A percentile compares a stretch with the other conserved stretches of the same genome.
Evolutionary conservation across 2,329 filamentous ascomycete genomes (phyloP).

Genomic region (Fusarium sp.): DNA sequence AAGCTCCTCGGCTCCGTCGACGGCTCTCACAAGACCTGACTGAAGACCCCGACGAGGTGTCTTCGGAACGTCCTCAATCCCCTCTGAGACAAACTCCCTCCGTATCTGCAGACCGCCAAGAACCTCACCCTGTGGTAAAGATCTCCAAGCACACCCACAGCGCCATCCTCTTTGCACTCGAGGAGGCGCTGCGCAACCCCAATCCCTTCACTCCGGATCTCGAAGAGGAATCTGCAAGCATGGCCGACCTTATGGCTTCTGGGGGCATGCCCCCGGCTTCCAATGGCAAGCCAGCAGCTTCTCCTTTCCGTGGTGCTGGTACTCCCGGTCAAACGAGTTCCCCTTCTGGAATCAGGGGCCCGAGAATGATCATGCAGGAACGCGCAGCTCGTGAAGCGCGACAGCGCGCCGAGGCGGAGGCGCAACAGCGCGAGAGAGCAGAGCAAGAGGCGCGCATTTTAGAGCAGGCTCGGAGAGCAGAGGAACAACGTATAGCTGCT

Average conservation of each 20-base stretch:
- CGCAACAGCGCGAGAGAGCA: slow-evolving; percentile 66
- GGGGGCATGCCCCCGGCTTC: slow-evolving; percentile 65
- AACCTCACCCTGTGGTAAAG: slow-evolving; percentile 63
- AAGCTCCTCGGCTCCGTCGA: slow-evolving; percentile 45
- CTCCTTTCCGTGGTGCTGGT: slow-evolving; percentile 58
- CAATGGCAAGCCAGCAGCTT: slow-evolving; percentile 64
- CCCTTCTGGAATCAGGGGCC: slow-evolving; percentile 78
- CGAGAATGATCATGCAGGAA: slow-evolving; percentile 91
- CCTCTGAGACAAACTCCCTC: slow-evolving; percentile 44
- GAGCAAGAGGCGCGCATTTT: slow-evolving; percentile 66
- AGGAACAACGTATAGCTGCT: slow-evolving; percentile 67
- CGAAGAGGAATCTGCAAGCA: slow-evolving; percentile 88
- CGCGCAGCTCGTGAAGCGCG: slow-evolving; percentile 80
- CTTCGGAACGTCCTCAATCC: slow-evolving; percentile 48
- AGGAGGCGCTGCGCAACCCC: slow-evolving; percentile 87
- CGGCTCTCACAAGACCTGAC: slow-evolving; percentile 62
- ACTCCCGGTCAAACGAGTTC: slow-evolving; percentile 64
- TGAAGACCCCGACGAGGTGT: slow-evolving; percentile 57
- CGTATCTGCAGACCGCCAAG: slow-evolving; percentile 49
- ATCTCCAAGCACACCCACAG: slow-evolving; percentile 87
- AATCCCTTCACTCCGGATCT: slow-evolving; percentile 84
- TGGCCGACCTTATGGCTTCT: slow-evolving; percentile 80
- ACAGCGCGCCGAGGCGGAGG: slow-evolving; percentile 74
- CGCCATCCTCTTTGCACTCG: slow-evolving; percentile 90
- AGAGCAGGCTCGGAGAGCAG: slow-evolving; percentile 66